phyloP scores from a whole-genome alignment of 192 early-diverging fungal genomes.

The Coemansia interrupta region DNA sequence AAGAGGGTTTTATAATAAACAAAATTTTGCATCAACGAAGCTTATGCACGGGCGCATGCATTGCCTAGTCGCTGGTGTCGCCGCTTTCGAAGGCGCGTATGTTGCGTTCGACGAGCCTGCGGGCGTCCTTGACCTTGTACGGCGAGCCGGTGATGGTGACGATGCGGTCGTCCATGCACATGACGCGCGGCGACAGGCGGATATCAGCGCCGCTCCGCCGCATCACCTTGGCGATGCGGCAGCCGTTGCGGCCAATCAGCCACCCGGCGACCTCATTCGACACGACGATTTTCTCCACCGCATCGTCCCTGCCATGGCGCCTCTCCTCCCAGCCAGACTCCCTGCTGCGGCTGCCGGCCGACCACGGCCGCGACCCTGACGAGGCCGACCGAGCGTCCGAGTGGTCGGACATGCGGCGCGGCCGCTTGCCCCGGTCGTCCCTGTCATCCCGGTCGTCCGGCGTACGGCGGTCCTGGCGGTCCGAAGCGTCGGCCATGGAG shows the following conservation, averaged over 20 bases:
- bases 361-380: background rate
- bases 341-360: background rate
- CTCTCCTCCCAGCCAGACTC: background rate
- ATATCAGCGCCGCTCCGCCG: conserved; percentile 35
- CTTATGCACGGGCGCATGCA: too few species aligned
- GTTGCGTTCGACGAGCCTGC: conserved; percentile 23
- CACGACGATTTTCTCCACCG: conserved; percentile 33
- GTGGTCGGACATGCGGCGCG: conserved; percentile 32
- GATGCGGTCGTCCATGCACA: conserved; percentile 29
- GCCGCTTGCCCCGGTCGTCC: too few species aligned
- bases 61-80: background rate
- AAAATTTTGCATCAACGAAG: too few species aligned
- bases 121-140: conserved; percentile 19
- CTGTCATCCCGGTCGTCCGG: too few species aligned
- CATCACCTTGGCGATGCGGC: conserved; percentile 16
- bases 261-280: conserved; percentile 37
- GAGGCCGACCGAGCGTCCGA: background rate
- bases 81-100: conserved; percentile 25
- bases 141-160: conserved; percentile 32
- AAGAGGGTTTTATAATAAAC: too few species aligned
- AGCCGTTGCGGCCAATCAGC: conserved; percentile 46
- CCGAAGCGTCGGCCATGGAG: conserved; percentile 14
- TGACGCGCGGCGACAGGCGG: conserved; percentile 31
- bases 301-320: background rate
- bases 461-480: background rate